These are phyloP conservation scores for Blastobotrys ciferrii DNA, from an alignment of 1,139 yeast species.

Conservation along the genomic window DNA sequence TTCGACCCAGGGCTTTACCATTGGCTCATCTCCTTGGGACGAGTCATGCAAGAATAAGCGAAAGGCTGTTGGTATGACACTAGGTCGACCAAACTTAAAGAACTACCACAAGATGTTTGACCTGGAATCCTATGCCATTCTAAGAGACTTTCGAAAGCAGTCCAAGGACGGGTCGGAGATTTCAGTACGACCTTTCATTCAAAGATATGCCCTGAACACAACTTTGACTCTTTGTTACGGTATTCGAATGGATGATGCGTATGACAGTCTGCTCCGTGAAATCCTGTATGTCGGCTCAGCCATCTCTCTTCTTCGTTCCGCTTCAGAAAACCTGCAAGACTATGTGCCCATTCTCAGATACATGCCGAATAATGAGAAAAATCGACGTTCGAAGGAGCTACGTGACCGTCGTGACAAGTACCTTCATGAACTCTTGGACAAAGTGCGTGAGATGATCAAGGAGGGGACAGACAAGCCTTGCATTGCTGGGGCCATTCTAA, in stretches of 20 bases:
- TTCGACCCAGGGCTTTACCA: conserved; percentile 57
- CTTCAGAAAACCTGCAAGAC: conserved; percentile 51
- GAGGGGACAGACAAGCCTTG: conserved; percentile 38
- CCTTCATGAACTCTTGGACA: conserved; percentile 43
- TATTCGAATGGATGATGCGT: conserved; percentile 44
- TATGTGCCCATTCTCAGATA: conserved; percentile 50
- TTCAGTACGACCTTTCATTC: conserved; percentile 45
- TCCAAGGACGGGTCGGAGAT: conserved; percentile 36
- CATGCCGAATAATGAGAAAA: conserved; percentile 30
- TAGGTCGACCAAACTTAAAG: conserved; percentile 38
- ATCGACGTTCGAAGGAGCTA: conserved; percentile 38
- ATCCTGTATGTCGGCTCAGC: conserved; percentile 56
- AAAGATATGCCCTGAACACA: conserved; percentile 52
- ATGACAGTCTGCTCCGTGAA: conserved; percentile 45
- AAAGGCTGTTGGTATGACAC: conserved; percentile 48
- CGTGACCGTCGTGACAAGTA: conserved; percentile 53
- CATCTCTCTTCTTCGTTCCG: conserved; percentile 27
- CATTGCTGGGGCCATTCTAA: conserved; percentile 46
- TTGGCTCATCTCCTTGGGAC: conserved; percentile 68
- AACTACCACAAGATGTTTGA: conserved; percentile 41
- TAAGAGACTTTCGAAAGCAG: conserved; percentile 24
- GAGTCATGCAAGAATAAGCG: conserved; percentile 49
- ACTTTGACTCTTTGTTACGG: conserved; percentile 59
- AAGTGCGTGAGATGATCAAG: conserved; percentile 31
- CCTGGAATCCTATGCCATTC: conserved; percentile 36